Evolutionary conservation across 208 protist species (phyloP), one percentile per base, ranked within the genome.

Genomic region (Crithidia mellificae): DNA sequence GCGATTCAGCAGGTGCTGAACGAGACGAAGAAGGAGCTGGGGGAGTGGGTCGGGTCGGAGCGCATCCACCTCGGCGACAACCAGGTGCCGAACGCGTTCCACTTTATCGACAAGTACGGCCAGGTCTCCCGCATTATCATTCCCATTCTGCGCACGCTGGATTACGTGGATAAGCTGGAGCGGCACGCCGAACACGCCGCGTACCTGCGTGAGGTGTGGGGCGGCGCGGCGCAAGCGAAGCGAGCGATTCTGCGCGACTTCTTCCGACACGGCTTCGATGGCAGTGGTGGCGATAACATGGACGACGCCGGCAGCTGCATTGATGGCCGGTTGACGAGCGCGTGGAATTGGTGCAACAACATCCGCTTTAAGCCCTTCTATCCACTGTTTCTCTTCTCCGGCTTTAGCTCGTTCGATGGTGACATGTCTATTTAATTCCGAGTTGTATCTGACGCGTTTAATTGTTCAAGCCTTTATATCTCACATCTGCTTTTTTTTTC

Each of bases 51-150:
- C 11, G 92, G 92, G 32, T 95, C 90, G 14, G 88, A 97, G 67
- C 87, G 88, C 61, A 96, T 99, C 53, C 98, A 99, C 73, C 85
- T 99, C 46, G 97, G 98, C 50, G 98, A 99, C 77, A 75, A 98
- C 64, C 97, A 99, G 72, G 98, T 99, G 38, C 98, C 98, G n/a
- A 99, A 99, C 76, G 97, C 96, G 8, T 92, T 99, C 34, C 88
- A 98, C 62, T 99, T 99, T 77, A 98, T 99, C 70, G 98, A 99
- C 74, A 99, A 99, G 68, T 99, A 99, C 83, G 98, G 95, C 32
- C 97, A 98, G 75, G 83, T 98, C 25, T 89, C 95, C n/a, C 89
- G 98, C 49, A 99, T 99, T 50, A 83, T 98, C 25, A 96, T 96
- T 29, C 98, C 98, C 19, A 93, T 99, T 56, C 78, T 98, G 5